Evolutionary conservation across 176 grass and related monocot species (phyloP), one percentile per base, ranked within the genome.

Genomic region (Eleusine indica): DNA sequence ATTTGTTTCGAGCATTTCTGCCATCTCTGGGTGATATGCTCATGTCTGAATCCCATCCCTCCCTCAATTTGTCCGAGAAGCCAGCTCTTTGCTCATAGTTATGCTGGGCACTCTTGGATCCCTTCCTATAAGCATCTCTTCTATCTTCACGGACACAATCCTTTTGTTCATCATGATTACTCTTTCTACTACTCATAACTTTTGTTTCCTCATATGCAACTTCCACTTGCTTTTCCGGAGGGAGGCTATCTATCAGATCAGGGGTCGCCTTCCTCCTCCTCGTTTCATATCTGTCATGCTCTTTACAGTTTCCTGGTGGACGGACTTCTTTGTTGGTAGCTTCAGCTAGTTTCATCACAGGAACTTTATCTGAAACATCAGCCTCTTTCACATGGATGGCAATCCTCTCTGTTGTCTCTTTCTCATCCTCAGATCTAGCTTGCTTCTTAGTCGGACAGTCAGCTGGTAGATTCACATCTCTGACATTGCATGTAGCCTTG

Each of bases 171-270:
- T 85, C 73, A 47, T 53, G 70, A 61, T 39, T 40, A 75, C 42
- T 72, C 85, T 30, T 68, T 74, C 75, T 87, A 21, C 70, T 81
- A 37, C 70, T 85, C 43, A 70, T 61, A 79, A 44, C 46, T 66
- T 52, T 79, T 32, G 67, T 83, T 86, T 92, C 90, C 75, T 86
- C 84, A 11, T 74, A 89, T 7, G 83, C 82, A 75, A 70, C 83
- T 89, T 92, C 90, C 37, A 82, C 81, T 75, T 86, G 83, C 79
- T 92, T 89, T 92, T 89, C 87, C 41, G 89, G 75, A 74, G 88
- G 89, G 13, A 87, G 41, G 41, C 32, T 79, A 19, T 86, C 83
- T 78, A 60, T n/a, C 22, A 86, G 11, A 73, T 79, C 69, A 74
- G 68, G 74, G 43, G 30, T 70, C 68, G 47, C 22, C 52, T 90